Percentiles rank a stretch among this genome's conserved stretches.
Conservation (phyloP, 176 grass and related monocot genomes). For the Cymbopogon citratus region DNA sequence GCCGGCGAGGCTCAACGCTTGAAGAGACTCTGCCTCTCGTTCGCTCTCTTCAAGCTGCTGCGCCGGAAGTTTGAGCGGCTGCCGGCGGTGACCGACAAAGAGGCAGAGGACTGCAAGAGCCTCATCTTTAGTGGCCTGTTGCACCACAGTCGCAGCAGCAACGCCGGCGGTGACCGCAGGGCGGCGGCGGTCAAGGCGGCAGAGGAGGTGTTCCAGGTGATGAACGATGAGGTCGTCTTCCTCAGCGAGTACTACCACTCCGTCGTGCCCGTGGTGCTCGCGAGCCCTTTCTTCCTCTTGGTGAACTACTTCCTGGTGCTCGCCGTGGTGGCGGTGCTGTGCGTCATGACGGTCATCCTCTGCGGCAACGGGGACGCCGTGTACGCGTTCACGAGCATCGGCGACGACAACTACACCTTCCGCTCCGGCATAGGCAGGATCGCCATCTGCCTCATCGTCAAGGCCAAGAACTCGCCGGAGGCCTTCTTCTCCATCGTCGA, state of each 20-base stretch:
- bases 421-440: neutral
- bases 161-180: too few species aligned
- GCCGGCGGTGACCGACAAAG: neutral
- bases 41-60: neutral
- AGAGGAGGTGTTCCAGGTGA: neutral
- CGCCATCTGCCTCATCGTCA: neutral
- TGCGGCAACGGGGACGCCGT: neutral
- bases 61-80: neutral
- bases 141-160: neutral
- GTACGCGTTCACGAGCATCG: neutral
- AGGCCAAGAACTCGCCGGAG: neutral
- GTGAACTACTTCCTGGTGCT: neutral
- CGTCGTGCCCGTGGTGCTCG: neutral
- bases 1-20: neutral
- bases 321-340: neutral
- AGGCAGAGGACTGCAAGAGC: neutral
- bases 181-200: too few species aligned
- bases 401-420: neutral
- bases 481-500: neutral
- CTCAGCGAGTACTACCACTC: slow-evolving; percentile 18
- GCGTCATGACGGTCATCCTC: neutral
- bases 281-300: neutral
- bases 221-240: slow-evolving; percentile 1
- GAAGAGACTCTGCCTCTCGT: too few species aligned
- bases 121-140: neutral